Evolutionary conservation across 768 basidiomycete species (phyloP).

Genomic region (Exidia glandulosa): DNA sequence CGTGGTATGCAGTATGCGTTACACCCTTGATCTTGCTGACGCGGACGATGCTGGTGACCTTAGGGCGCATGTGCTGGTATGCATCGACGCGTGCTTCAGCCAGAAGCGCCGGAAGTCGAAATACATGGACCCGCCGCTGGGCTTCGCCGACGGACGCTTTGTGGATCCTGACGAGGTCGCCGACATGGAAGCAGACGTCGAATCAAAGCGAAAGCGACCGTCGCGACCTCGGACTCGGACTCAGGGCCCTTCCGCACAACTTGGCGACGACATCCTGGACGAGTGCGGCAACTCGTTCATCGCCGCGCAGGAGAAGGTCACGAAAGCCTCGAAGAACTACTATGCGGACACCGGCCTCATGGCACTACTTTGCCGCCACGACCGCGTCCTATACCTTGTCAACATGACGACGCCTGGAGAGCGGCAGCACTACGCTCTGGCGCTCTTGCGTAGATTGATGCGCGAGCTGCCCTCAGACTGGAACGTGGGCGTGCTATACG

Average conservation of each 20-base stretch:
- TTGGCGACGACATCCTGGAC: neutral
- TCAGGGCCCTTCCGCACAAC: no score
- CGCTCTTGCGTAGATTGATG: conserved; percentile 2
- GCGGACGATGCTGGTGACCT: neutral
- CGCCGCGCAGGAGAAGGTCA: conserved; percentile 3
- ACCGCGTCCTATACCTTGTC: conserved; percentile 1
- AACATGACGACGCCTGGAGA: conserved; percentile 5
- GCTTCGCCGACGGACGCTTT: neutral
- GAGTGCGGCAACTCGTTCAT: conserved; percentile 5
- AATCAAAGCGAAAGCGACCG: neutral
- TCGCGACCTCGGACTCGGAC: neutral
- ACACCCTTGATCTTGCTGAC: neutral
- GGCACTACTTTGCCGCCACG: conserved; percentile 3
- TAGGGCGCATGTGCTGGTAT: neutral
- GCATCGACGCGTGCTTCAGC: conserved; percentile 1
- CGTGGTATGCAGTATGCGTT: neutral
- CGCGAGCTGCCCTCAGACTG: conserved; percentile 7
- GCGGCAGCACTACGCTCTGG: conserved; percentile 4
- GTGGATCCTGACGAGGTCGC: neutral
- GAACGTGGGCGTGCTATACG: conserved; percentile 24
- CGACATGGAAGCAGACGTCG: neutral
- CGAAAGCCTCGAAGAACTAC: neutral
- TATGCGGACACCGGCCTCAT: conserved; percentile 6
- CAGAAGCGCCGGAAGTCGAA: neutral
- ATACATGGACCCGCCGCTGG: neutral